Conservation (phyloP, 2,329 filamentous ascomycete species). For the Tolypocladium guangdongense region DNA sequence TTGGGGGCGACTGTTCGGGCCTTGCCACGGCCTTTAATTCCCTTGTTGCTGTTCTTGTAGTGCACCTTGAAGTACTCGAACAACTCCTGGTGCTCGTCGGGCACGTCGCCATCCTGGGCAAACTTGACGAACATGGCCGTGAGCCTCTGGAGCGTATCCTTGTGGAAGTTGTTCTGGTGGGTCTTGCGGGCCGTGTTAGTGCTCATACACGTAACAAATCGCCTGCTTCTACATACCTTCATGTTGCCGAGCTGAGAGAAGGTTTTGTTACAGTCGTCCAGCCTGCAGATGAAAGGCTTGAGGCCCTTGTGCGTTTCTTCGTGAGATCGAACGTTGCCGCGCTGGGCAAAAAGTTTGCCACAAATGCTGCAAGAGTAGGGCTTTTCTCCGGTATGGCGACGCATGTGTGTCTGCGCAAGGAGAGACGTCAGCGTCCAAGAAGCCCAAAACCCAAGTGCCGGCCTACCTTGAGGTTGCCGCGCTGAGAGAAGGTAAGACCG, state of each 20-base stretch:
- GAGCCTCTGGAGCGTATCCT: conserved; percentile 57
- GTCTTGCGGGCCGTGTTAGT: conserved; percentile 37
- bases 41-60: conserved; percentile 98
- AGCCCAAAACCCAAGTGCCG: too few relatives aligned
- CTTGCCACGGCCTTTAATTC: conserved; percentile 91
- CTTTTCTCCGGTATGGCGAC: conserved; percentile 77
- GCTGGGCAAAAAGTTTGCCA: conserved; percentile 73
- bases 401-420: conserved; percentile 60
- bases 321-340: conserved; percentile 77
- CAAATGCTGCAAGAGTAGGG: conserved; percentile 74
- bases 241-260: conserved; percentile 89
- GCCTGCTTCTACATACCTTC: conserved; percentile 45
- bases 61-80: conserved; percentile 75
- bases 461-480: conserved; percentile 76
- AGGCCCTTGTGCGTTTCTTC: conserved; percentile 66
- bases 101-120: conserved; percentile 44
- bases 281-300: conserved; percentile 70
- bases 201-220: background rate
- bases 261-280: conserved; percentile 76
- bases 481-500: conserved; percentile 72
- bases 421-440: background rate
- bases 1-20: conserved; percentile 52
- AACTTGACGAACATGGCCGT: conserved; percentile 59
- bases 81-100: conserved; percentile 59
- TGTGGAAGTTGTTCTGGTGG: conserved; percentile 92